These are phyloP conservation scores for Claviceps sorghi DNA, from an alignment of 2,329 filamentous ascomycete species.

Conservation along the genomic window DNA sequence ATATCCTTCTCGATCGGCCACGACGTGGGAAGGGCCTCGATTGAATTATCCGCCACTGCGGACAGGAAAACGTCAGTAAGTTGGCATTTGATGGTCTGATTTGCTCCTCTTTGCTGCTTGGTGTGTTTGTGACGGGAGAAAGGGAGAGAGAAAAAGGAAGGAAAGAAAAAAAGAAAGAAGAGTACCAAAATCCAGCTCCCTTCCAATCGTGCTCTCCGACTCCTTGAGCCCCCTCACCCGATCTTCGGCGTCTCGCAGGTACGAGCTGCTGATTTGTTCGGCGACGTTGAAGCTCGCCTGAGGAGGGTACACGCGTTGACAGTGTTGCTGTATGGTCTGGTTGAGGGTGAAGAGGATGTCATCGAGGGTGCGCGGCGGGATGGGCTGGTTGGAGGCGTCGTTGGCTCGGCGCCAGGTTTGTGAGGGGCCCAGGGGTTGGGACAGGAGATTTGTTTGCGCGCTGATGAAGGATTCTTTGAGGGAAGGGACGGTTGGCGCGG, in stretches of 20 bases:
- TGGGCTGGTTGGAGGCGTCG: slow-evolving; percentile 23
- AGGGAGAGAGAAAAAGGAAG: not conserved
- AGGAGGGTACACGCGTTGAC: slow-evolving; percentile 48
- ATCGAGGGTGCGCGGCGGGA: slow-evolving; percentile 37
- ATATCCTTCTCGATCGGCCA: slow-evolving; percentile 30
- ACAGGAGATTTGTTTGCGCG: slow-evolving; percentile 47
- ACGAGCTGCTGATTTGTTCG: slow-evolving; percentile 56
- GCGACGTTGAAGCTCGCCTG: slow-evolving; percentile 58
- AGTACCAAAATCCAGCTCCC: slow-evolving; percentile 31
- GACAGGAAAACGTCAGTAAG: not conserved
- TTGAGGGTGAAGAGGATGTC: slow-evolving; percentile 46
- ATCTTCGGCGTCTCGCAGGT: slow-evolving; percentile 34
- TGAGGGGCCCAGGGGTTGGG: slow-evolving; percentile 42
- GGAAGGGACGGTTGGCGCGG: slow-evolving; percentile 40
- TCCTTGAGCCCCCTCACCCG: slow-evolving; percentile 20
- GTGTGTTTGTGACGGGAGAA: too few species aligned
- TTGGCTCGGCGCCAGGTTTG: slow-evolving; percentile 36
- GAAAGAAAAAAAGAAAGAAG: not conserved
- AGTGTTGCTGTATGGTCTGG: slow-evolving; percentile 48
- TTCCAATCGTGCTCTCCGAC: slow-evolving; percentile 22
- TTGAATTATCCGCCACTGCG: slow-evolving; percentile 27
- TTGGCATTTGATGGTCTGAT: not conserved
- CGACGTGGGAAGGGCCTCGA: slow-evolving; percentile 30
- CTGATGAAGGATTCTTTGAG: slow-evolving; percentile 52
- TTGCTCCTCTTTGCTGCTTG: too few species aligned